Percentiles rank a stretch among this genome's conserved stretches.
Evolutionary conservation across 768 basidiomycete genomes (phyloP).

Genomic region (Kwoniella mangroviensis): DNA sequence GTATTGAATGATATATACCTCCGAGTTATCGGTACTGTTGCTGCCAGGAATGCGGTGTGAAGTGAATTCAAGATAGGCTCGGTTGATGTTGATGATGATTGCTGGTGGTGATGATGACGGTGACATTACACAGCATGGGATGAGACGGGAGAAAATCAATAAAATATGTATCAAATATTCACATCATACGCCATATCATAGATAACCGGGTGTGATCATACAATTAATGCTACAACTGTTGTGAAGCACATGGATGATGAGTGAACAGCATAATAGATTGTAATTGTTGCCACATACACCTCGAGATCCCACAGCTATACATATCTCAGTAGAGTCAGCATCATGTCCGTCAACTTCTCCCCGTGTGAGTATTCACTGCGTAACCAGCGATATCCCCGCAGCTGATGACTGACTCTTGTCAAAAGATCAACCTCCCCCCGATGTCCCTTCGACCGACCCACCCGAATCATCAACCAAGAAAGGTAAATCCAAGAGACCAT

Average conservation of each 20-base stretch:
- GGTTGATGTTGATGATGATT: background rate
- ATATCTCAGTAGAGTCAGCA: background rate
- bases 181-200: background rate
- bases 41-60: background rate
- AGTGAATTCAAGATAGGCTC: background rate
- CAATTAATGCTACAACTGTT: no score
- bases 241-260: background rate
- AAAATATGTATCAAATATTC: background rate
- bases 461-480: constrained; percentile 49
- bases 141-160: constrained; percentile 4
- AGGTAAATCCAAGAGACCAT: constrained; percentile 60
- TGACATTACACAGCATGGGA: constrained; percentile 1
- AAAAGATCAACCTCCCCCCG: constrained; percentile 56
- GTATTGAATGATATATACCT: no score
- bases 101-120: background rate
- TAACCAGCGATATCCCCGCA: background rate
- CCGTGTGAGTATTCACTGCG: constrained; percentile 45
- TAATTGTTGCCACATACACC: background rate
- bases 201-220: background rate
- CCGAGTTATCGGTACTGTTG: no score
- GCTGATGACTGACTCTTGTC: constrained; percentile 23
- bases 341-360: constrained; percentile 48
- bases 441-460: constrained; percentile 52
- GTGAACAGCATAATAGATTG: background rate
- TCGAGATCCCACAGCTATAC: background rate